Conservation (phyloP, 2,329 filamentous ascomycete species). For the Dryadomyces quercivorus region DNA sequence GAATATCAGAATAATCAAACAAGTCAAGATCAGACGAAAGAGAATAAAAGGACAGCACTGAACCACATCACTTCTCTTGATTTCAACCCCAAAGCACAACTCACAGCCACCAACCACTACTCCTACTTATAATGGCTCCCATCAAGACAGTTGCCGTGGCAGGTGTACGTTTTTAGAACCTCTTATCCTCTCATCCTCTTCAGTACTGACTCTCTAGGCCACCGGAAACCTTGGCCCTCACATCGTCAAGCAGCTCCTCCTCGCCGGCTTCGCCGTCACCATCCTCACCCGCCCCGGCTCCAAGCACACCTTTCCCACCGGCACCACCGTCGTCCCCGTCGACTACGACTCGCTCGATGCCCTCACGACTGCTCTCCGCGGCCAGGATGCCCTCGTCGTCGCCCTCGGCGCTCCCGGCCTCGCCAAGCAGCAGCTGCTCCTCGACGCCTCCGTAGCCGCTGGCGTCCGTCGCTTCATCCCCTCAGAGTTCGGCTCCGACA, state of each 20-base stretch:
- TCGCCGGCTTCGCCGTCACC: conserved; percentile 36
- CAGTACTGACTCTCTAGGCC: conserved; percentile 19
- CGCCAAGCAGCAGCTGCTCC: conserved; percentile 32
- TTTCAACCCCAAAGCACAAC: no score
- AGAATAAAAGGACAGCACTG: no score
- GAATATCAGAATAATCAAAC: no score
- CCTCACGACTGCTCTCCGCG: conserved; percentile 35
- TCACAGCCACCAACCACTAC: no score
- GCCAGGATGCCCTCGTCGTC: conserved; percentile 28
- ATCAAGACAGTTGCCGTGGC: conserved; percentile 1
- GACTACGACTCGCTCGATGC: conserved; percentile 31
- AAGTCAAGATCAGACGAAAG: no score
- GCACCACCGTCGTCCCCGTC: conserved; percentile 27
- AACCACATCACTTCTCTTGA: no score
- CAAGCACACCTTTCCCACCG: conserved; percentile 25
- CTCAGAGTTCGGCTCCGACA: conserved; percentile 35
- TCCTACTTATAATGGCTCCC: conserved; percentile 1
- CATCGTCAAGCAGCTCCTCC: conserved; percentile 27
- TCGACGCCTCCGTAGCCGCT: conserved; percentile 41
- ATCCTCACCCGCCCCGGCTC: conserved; percentile 32
- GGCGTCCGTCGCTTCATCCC: conserved; percentile 44
- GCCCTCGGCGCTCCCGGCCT: neutral
- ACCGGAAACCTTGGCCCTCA: conserved; percentile 27
- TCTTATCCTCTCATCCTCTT: no score
- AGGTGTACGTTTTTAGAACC: neutral